Evolutionary conservation across 495 filamentous ascomycete genomes (phyloP), one percentile per base, ranked within the genome.

Genomic region (Schizothecium vesticola): DNA sequence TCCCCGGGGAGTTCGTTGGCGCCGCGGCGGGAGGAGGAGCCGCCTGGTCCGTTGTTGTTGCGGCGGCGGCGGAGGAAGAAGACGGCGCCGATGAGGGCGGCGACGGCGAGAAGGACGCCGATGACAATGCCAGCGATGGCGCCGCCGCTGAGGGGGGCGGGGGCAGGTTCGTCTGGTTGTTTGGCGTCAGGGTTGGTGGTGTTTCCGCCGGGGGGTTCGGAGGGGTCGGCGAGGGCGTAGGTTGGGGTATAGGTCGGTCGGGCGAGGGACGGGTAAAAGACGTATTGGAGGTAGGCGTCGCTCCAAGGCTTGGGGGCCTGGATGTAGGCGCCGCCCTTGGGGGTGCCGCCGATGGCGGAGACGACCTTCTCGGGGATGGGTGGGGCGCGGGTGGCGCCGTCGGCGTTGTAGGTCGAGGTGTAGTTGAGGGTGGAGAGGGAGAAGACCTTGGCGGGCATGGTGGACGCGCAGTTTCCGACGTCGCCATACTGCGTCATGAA

Each of bases 371-470:
- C 16, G 24, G 64, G 69, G 10, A 70, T 65, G 7, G 69, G 69
- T 13, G 69, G 29, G 36, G 59, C 23, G 12, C 69, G 69, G 9
- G 59, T 57, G 8, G 64, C 69, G 31, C 65, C 69, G 9, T 23
- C 64, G 21, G 64, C 69, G 33, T 70, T 61, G 55, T 59, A 70
- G 51, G 25, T 22, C 22, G 64, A 65, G 2, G 64, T 70, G 59
- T 66, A 67, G 65, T 67, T 70, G n/a, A 60, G 59, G 1, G 29
- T 24, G 16, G 23, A 19, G 22, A 70, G 69, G 24, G 65, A 70
- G 28, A 57, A 70, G 23, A 70, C 61, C 24, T 60, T 64, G 29
- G 69, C 69, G 9, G 69, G 69, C 69, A 70, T 70, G 64, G 61
- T 65, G 22, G 51, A 22, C 1, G 69, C 58, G 56, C 69, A 70